Conservation (phyloP, 208 protist genomes). For the Leishmania major region DNA sequence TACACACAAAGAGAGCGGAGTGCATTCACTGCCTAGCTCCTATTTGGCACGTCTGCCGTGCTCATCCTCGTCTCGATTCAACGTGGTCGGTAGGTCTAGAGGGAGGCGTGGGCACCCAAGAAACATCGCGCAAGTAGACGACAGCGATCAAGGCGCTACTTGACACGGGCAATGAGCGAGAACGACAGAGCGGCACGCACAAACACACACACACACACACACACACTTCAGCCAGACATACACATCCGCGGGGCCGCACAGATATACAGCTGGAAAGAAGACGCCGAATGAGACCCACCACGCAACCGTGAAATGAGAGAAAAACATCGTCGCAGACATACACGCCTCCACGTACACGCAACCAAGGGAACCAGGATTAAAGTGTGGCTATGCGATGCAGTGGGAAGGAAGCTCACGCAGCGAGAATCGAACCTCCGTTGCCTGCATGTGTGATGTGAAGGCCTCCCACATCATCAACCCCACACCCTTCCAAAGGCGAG, state of each 20-base stretch:
- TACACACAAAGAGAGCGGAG: background rate
- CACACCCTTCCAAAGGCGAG: background rate
- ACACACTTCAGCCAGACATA: background rate
- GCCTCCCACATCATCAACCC: background rate
- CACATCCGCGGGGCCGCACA: background rate
- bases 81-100: background rate
- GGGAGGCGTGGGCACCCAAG: too few species aligned
- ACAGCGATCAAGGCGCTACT: background rate
- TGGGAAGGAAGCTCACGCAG: background rate
- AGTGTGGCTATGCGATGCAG: background rate
- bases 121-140: background rate
- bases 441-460: background rate
- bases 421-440: background rate
- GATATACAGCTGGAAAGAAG: background rate
- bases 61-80: background rate
- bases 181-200: background rate
- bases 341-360: background rate
- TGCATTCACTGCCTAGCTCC: background rate
- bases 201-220: conserved; percentile 3
- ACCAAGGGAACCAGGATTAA: background rate
- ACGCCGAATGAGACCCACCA: background rate
- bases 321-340: background rate
- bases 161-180: background rate
- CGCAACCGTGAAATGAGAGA: background rate
- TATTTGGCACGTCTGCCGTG: background rate